Conservation (phyloP, 192 early-diverging fungal species). For the Dispira simplex region DNA sequence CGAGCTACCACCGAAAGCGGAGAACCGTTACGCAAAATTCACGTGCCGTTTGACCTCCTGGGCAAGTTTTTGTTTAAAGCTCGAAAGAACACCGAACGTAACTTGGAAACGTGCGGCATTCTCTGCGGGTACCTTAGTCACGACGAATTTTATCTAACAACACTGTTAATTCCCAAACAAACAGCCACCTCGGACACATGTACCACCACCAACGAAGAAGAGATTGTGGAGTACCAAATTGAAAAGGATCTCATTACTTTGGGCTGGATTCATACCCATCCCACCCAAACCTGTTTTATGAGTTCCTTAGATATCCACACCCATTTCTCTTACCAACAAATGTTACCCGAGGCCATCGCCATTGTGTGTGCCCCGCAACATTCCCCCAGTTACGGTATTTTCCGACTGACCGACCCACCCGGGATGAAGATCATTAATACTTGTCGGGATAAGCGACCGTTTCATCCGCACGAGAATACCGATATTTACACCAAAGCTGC, state of each 20-base stretch:
- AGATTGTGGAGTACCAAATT: conserved; percentile 62
- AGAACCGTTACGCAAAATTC: conserved; percentile 43
- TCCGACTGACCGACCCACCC: conserved; percentile 72
- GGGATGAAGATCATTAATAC: conserved; percentile 63
- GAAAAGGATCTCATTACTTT: conserved; percentile 59
- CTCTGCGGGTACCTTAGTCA: conserved; percentile 49
- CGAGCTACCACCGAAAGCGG: conserved; percentile 23
- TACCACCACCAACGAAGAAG: conserved; percentile 68
- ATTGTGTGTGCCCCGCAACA: conserved; percentile 73
- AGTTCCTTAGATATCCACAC: conserved; percentile 87
- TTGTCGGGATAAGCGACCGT: conserved; percentile 47
- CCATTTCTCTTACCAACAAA: conserved; percentile 78
- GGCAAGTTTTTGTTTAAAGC: conserved; percentile 60
- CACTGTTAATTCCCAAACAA: conserved; percentile 82
- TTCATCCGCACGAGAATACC: conserved; percentile 58
- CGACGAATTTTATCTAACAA: conserved; percentile 46
- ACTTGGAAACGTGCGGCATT: conserved; percentile 82
- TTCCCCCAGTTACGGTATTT: conserved; percentile 58
- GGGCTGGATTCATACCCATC: conserved; percentile 91
- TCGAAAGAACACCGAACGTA: conserved; percentile 46
- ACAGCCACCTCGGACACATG: conserved; percentile 75
- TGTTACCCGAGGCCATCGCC: conserved; percentile 85
- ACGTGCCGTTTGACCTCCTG: conserved; percentile 45
- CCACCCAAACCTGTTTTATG: conserved; percentile 90
- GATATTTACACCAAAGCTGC: conserved; percentile 12